Evolutionary conservation across 139 green algal species (phyloP), one percentile per base, ranked within the genome.

Genomic region (Microglena sp.): DNA sequence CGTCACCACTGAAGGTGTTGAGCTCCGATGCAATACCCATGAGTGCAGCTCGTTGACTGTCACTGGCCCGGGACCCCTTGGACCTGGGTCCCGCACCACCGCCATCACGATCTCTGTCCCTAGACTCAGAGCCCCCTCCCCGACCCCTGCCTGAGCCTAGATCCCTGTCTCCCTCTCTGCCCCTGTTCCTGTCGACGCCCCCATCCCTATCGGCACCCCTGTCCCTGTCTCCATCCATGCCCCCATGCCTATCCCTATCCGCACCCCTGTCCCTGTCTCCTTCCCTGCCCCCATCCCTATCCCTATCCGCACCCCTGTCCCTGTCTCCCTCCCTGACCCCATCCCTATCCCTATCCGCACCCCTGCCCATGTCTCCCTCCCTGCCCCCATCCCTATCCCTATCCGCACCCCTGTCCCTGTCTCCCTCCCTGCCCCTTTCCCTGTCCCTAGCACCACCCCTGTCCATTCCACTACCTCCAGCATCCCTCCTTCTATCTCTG

Each of bases 1-100:
- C 87, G 62, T 93, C 89, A 31, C 68, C 69, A 1, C 31, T 5
- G 22, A 90, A 92, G 3, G 43, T 40, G 71, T 95, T 94, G 18
- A 94, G 67, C 34, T 68, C 64, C 0, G 63, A 57, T 0, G 86
- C 86, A 21, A 83, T 22, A n/a, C 55, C 56, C 33, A 65, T 54
- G 33, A 80, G 60, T 11, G 72, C 72, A 2, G 29, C 57, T 3
- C 18, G 8, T 32, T 72, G 66, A 21, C n/a, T n/a, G n/a, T n/a
- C n/a, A n/a, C n/a, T n/a, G n/a, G n/a, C n/a, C n/a, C 66, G 55
- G 6, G 62, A 18, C 3, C 28, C 31, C 61, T 46, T 57, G 6
- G 27, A 28, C 26, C 26, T 2, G 4, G 11, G 7, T 11, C 36
- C 24, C 15, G 22, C 33, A 4, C 33, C 57, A 26, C 57, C 50